Conservation (phyloP, 177 flowering plant genomes). For the Vitis hybrid region DNA sequence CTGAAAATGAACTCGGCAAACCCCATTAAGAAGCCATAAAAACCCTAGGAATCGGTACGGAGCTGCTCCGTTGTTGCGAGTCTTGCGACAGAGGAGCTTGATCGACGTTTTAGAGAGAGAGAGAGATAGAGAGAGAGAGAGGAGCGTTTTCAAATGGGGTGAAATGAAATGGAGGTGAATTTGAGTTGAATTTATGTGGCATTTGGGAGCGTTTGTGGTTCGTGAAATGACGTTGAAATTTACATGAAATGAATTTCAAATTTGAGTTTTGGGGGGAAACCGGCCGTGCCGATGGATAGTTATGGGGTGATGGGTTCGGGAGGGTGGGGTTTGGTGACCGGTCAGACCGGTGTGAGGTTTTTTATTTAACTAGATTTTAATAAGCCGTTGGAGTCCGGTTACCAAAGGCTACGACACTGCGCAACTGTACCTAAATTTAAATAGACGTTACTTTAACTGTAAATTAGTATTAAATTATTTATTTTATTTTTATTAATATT, state of each 20-base stretch:
- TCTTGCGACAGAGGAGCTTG: not conserved
- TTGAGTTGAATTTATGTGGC: constrained; percentile 3
- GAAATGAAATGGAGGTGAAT: constrained; percentile 4
- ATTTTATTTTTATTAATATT: too few relatives aligned
- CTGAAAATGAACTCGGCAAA: not conserved
- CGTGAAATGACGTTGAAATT: not conserved
- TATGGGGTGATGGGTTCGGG: not conserved
- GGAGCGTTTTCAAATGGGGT: not conserved
- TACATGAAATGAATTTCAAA: not conserved
- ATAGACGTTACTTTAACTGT: too few relatives aligned
- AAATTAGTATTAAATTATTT: too few relatives aligned
- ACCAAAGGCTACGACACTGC: too few relatives aligned
- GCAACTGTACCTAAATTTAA: too few relatives aligned
- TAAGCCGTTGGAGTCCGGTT: not conserved
- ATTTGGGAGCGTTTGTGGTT: not conserved
- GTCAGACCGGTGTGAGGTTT: constrained; percentile 5
- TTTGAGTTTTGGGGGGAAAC: constrained; percentile 9
- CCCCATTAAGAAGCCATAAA: not conserved
- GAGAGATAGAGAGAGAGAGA: constrained; percentile 4
- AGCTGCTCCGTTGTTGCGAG: not conserved
- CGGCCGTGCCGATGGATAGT: constrained; percentile 8
- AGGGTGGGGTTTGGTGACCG: constrained; percentile 18
- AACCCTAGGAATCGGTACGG: not conserved
- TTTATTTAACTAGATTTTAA: not conserved
- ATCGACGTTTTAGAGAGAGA: constrained; percentile 4